Evolutionary conservation across 2,329 filamentous ascomycete genomes (phyloP), one percentile per base, ranked within the genome.

Genomic region (Sporothrix inflata): DNA sequence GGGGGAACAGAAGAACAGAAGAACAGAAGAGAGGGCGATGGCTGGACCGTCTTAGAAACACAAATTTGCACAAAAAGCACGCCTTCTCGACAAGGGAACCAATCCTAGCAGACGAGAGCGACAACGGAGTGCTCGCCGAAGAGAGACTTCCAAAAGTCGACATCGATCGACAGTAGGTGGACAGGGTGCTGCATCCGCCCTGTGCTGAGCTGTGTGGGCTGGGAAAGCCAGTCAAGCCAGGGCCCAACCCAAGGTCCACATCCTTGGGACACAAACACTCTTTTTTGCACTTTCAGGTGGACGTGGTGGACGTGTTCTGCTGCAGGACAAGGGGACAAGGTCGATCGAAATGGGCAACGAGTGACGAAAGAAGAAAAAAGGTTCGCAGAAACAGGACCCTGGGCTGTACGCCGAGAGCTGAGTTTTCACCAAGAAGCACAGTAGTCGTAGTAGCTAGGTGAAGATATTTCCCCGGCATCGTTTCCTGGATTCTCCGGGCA

Each of bases 81-180:
- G 60, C 38, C 38, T 27, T 65, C 19, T 34, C 27, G 55, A 60
- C 30, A n/a, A 38, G 19, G 30, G 30, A 38, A 3, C 60, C 38
- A 65, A 65, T 65, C 21, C 38, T 38, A 42, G 60, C 12, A 16
- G 21, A 16, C n/a, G 14, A n/a, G n/a, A 40, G 57, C 19, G 53
- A 57, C n/a, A 7, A 42, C 57, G 38, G 53, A 63, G n/a, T 27
- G 38, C 21, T 65, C 38, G 38, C 60, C 60, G 60, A 65, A 65
- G 34, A 27, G 19, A 49, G 47, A 0, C 19, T 16, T 3, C 45
- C 45, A 49, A 49, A 49, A 60, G 7, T 24, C 8, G 61, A 49
- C 40, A 34, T 19, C 24, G 61, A 49, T 66, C 61, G 61, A 34
- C 61, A 66, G 51, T n/a, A 1, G 19, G 16, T n/a, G 47, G 16